Percentiles rank a stretch among this genome's conserved stretches.
phyloP scores from a whole-genome alignment of 352 stramenopile species.

The Aphanomyces astaci region DNA sequence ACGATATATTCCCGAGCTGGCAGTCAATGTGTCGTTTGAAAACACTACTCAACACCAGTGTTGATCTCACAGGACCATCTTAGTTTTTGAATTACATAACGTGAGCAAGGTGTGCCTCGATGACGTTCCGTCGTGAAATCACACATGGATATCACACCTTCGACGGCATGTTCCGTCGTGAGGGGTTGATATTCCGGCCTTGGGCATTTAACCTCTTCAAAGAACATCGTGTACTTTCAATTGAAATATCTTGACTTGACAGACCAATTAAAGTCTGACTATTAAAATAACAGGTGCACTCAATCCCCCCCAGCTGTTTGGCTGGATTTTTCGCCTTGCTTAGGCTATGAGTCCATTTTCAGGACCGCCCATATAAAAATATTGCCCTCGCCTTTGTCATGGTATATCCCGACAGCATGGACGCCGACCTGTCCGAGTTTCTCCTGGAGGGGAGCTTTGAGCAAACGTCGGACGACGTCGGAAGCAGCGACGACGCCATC shows the following conservation, averaged over 20 bases:
- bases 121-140: no score
- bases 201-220: background rate
- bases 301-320: no score
- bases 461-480: background rate
- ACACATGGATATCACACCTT: background rate
- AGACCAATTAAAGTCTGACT: background rate
- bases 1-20: no score
- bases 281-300: background rate
- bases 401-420: background rate
- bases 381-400: background rate
- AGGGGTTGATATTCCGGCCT: background rate
- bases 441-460: slow-evolving; percentile 19
- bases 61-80: no score
- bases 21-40: no score
- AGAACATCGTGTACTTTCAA: background rate
- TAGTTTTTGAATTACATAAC: no score
- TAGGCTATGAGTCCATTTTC: background rate
- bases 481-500: slow-evolving; percentile 8
- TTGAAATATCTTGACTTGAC: background rate
- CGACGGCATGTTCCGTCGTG: background rate
- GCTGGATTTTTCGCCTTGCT: no score
- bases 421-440: slow-evolving; percentile 9
- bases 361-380: no score
- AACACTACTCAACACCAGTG: no score
- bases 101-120: no score